Base-by-base conservation (phyloP, 2,329 filamentous ascomycete genomes). In the Pezicula rhizophila region DNA sequence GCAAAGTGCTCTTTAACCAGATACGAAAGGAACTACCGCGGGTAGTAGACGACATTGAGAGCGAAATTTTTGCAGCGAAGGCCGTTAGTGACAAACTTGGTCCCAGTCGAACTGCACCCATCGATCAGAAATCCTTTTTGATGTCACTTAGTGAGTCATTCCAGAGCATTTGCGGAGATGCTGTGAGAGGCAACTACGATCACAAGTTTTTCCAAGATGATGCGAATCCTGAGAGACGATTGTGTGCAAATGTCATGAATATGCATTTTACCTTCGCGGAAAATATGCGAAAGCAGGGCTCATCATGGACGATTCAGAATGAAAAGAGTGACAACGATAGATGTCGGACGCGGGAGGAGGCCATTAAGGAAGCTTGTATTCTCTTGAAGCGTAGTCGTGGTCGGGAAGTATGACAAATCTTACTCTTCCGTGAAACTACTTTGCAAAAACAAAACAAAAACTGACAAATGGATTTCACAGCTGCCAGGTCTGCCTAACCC, bases 331-430 rank as follows among this genome's bases (percentile, higher is more conserved):
- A 25, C 6, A 18, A 25, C 45, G 17, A 38, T 12, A 45, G 35
- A n/a, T 49, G 23, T 38, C 44, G 50, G 10, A 48, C 54, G 18
- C 55, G 54, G 5, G 14, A 52, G 10, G 31, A 53, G 26, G 53
- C 52, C 2, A 52, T 57, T 5, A 25, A 46, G 33, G 50, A 52
- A 38, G 49, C 51, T 17, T 53, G 47, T 23, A 45, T 8, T 10
- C 34, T 57, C 1, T 35, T 57, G 33, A 57, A 55, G 35, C 33
- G 51, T 11, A 49, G 52, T 39, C 52, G 54, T 25, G 52, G 54
- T 6, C 38, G 52, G 46, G 52, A 55, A 43, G 55, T 55, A 50
- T 6, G 41, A 3, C 14, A 42, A 18, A 47, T 42, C 25, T 25
- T 26, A 25, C 8, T 14, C n/a, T 25, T 20, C 17, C 7, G 18